Base-by-base conservation (phyloP, 2,329 filamentous ascomycete genomes). In the Pseudopithomyces maydicus region DNA sequence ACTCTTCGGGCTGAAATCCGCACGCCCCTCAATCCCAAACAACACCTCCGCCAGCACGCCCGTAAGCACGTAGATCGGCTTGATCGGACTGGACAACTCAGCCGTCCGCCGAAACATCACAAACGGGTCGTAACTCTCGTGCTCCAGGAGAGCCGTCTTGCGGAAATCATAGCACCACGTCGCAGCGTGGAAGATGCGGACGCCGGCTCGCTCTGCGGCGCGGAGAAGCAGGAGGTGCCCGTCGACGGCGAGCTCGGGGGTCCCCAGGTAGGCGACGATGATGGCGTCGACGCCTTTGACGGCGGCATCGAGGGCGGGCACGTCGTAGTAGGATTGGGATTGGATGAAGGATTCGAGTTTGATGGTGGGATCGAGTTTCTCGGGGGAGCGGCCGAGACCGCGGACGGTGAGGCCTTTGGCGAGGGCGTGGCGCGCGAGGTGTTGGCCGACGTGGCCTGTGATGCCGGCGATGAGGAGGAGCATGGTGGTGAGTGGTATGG, bases 381-480 rank as follows among this genome's bases (percentile, higher is more conserved):
- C 54, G 8, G 73, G 66, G 52, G 58, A 70, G 17, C 73, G 69
- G 2, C 68, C 69, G 1, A 78, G 65, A 5, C 67, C 77, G 5
- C 76, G 71, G n/a, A 78, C 69, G 29, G 64, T 61, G 33, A 76
- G 72, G 14, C 72, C 74, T 17, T 64, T 65, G 1, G 61, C 48
- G 6, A 73, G 52, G 15, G 68, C 66, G 14, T 57, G 62, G 1
- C 41, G 43, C 23, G 69, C 64, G 22, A 75, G 54, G 32, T 65
- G 66, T 36, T 69, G 67, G 57, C 77, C 77, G 6, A 77, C 49
- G 15, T 70, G 71, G 51, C 77, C 75, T 1, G 74, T 76, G 15
- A 74, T 69, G 29, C 76, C 75, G 11, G 70, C 71, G 47, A 78
- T 71, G 19, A 77, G 70, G 17, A 78, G 65, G 26, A 78, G 66